These are phyloP conservation scores for Aquilaria agallochum DNA, from an alignment of 441 rosid species.

Conservation along the genomic window DNA sequence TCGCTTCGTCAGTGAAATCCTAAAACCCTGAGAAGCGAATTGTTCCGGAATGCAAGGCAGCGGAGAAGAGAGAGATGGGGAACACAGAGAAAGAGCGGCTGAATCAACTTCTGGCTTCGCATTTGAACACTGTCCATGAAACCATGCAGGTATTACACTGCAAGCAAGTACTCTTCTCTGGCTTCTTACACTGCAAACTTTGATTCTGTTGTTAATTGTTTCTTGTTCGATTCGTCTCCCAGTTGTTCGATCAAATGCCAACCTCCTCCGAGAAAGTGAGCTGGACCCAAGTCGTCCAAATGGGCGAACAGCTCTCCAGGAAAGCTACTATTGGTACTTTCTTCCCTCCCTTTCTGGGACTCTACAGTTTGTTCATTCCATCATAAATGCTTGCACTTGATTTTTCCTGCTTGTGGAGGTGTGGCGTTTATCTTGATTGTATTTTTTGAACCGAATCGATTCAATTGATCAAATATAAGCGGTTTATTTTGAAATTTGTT, in stretches of 20 bases:
- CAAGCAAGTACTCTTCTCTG: not conserved
- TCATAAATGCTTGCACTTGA: not conserved
- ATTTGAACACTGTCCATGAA: slow-evolving; percentile 71
- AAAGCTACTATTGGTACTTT: slow-evolving; percentile 80
- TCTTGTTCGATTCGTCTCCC: not conserved
- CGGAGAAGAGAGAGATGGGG: slow-evolving; percentile 37
- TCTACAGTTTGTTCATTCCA: not conserved
- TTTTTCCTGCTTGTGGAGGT: not conserved
- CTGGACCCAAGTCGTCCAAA: slow-evolving; percentile 74
- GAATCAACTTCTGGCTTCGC: slow-evolving; percentile 39
- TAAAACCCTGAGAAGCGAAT: not conserved
- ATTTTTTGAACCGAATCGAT: not conserved
- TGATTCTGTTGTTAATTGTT: not conserved
- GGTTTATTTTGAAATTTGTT: slow-evolving; percentile 4
- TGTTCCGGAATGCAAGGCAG: not conserved
- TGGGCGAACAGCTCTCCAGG: slow-evolving; percentile 79
- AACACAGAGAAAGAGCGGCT: slow-evolving; percentile 57
- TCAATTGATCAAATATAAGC: not conserved
- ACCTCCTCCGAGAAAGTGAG: slow-evolving; percentile 49
- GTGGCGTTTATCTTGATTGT: not conserved
- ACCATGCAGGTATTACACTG: slow-evolving; percentile 55
- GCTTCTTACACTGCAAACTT: not conserved
- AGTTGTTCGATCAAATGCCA: slow-evolving; percentile 55
- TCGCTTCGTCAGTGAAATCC: not conserved
- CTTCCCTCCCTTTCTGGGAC: not conserved